Evolutionary conservation across 164 flowering plant genomes (phyloP), one percentile per base, ranked within the genome.

Genomic region (Magnolia officinalis): DNA sequence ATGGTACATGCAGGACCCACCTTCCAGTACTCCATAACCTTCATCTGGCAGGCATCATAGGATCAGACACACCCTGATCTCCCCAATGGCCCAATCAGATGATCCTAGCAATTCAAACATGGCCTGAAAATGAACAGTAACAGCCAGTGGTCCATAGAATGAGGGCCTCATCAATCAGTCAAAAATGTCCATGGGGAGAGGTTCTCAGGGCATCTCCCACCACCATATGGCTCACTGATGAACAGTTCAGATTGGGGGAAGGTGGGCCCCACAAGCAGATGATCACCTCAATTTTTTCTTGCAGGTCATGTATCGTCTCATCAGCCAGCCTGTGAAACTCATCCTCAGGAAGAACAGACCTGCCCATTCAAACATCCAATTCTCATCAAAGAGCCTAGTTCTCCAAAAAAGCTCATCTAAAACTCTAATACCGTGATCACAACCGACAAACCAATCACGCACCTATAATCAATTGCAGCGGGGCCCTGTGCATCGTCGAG

Each of bases 211-310:
- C 6, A 2, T 37, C 45, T 37, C 45, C 45, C 45, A 37, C 45
- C 6, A 37, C 45, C 45, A 37, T 37, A 37, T 37, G 45, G 45
- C 45, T 5, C 45, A 37, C 45, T 16, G 18, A 8, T 55, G 61
- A 55, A 55, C 18, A 9, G 61, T 16, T 55, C 13, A 8, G 61
- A 55, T 55, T 11, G 61, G 16, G 18, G 61, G 16, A 8, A 55
- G 45, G 45, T 37, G 45, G 61, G 16, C 13, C 13, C 61, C 61
- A 55, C 1, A 14, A 55, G 71, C 14, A 45, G 58, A 20, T 49
- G 66, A 26, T 45, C 79, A 92, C 99, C 97, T 95, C 99, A 16
- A 95, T 67, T 83, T 87, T 95, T 86, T 93, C 97, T 70, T 85
- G 91, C 74, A 95, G 84, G 63, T 88, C 85, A 72, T 89, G 85